phyloP scores from a whole-genome alignment of 371 early-diverging fungal genomes.

The Saksenaea vasiformis region DNA sequence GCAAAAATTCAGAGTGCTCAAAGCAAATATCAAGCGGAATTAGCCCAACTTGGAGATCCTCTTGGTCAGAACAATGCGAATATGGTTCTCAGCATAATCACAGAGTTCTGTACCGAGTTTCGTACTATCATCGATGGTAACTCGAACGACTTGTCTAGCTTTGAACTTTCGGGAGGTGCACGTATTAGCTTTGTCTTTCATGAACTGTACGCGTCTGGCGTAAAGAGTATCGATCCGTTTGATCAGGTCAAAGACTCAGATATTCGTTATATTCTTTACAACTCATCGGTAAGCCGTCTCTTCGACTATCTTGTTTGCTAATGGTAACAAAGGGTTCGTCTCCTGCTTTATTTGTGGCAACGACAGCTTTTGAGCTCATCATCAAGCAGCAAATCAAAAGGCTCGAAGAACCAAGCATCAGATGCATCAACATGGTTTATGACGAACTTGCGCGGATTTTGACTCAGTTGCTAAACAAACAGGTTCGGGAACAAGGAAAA shows the following conservation, averaged over 20 bases:
- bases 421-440: conserved; percentile 91
- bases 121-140: conserved; percentile 93
- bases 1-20: conserved; percentile 87
- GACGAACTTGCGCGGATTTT: conserved; percentile 96
- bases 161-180: conserved; percentile 97
- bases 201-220: conserved; percentile 90
- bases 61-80: conserved; percentile 70
- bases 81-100: conserved; percentile 91
- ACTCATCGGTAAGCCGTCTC: conserved; percentile 95
- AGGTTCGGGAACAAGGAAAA: conserved; percentile 53
- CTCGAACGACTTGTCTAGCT: conserved; percentile 87
- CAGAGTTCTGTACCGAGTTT: conserved; percentile 96
- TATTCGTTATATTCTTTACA: conserved; percentile 97
- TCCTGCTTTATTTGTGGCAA: conserved; percentile 96
- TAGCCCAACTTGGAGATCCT: conserved; percentile 89
- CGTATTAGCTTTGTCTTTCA: conserved; percentile 98
- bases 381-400: conserved; percentile 97
- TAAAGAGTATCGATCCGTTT: conserved; percentile 94
- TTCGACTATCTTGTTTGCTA: conserved; percentile 12
- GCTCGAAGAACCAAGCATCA: conserved; percentile 94
- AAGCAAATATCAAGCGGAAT: conserved; percentile 83
- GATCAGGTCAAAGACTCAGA: conserved; percentile 97
- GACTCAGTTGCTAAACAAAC: conserved; percentile 86
- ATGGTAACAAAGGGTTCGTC: conserved; percentile 78
- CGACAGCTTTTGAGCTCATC: conserved; percentile 97